phyloP scores from a whole-genome alignment of 2,329 filamentous ascomycete species.

The Fusarium paranaense region DNA sequence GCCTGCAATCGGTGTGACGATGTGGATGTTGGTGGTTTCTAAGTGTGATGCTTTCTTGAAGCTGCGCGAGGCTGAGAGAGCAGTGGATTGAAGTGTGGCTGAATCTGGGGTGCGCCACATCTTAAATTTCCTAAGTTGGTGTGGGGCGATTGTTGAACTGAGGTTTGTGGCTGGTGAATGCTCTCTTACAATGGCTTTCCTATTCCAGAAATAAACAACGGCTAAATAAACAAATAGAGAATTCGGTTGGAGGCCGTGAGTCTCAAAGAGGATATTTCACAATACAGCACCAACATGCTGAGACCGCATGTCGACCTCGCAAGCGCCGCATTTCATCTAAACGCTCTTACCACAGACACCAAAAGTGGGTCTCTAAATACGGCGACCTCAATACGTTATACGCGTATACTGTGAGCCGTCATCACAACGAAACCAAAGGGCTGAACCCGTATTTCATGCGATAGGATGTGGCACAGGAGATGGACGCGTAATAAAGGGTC shows the following conservation, averaged over 20 bases:
- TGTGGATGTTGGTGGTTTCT: background rate
- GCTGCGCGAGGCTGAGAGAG: conserved; percentile 26
- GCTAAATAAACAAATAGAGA: background rate
- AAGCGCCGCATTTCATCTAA: background rate
- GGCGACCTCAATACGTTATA: conserved; percentile 2
- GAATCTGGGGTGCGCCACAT: background rate
- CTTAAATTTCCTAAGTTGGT: background rate
- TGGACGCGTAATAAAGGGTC: background rate
- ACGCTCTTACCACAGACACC: background rate
- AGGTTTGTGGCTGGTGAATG: background rate
- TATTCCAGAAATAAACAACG: background rate
- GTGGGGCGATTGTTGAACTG: background rate
- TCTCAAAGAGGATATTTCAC: background rate
- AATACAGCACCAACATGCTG: background rate
- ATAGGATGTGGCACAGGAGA: background rate
- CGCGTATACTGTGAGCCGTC: conserved; percentile 1
- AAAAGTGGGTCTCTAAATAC: background rate
- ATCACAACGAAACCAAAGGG: background rate
- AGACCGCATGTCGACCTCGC: background rate
- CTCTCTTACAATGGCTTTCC: background rate
- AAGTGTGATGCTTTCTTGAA: conserved; percentile 9
- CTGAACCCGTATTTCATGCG: background rate
- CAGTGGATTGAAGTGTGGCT: background rate
- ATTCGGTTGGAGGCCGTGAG: background rate
- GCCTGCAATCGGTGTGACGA: background rate